Conservation (phyloP, 768 basidiomycete species). For the Plicaturopsis crispa region DNA sequence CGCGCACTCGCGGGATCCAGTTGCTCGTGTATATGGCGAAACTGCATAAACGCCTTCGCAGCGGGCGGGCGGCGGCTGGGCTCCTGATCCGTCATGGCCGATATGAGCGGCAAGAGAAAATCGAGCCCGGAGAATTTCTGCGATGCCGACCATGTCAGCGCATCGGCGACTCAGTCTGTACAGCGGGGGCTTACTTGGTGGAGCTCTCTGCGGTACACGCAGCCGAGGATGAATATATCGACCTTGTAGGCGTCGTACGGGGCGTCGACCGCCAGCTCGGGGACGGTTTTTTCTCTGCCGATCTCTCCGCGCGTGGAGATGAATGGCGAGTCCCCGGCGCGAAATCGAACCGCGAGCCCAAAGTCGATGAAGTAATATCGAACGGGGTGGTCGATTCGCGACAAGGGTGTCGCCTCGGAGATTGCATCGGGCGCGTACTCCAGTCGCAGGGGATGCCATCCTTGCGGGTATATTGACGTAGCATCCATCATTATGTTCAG, state of each 20-base stretch:
- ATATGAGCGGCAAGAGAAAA: neutral
- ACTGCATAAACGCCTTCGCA: neutral
- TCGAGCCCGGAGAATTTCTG: neutral
- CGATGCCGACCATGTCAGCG: no score
- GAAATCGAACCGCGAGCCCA: neutral
- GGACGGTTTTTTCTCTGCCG: conserved; percentile 3
- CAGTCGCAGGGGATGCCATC: no score
- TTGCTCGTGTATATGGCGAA: neutral
- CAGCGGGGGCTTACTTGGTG: neutral
- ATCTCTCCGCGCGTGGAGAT: no score
- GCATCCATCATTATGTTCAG: no score
- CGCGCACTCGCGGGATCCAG: neutral
- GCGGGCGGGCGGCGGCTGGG: neutral
- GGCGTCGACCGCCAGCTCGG: neutral
- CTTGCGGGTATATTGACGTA: no score
- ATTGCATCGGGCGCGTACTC: no score
- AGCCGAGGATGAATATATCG: neutral
- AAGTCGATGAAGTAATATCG: no score
- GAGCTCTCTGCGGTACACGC: neutral
- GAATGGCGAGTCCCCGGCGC: no score
- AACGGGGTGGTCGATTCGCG: no score
- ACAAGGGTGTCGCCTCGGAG: no score
- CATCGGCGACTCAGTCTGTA: no score
- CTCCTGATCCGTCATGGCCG: neutral
- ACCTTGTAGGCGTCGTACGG: neutral